Conservation (phyloP, 202 grass and related monocot genomes). For the Zoysia matrella region DNA sequence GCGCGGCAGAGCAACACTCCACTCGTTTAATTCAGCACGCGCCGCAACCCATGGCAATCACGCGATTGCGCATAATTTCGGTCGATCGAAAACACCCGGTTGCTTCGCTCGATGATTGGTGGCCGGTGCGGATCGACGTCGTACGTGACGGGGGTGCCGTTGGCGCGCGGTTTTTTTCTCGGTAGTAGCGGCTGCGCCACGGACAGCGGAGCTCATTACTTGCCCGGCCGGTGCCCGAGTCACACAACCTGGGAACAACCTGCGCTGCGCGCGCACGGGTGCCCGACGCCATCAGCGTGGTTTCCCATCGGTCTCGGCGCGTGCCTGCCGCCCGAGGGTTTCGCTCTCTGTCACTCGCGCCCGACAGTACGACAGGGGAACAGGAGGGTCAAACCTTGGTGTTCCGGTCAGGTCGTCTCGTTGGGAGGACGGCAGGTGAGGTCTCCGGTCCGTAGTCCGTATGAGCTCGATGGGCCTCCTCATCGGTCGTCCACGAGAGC, state of each 20-base stretch:
- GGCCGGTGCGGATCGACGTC: neutral
- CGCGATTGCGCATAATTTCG: conserved; percentile 24
- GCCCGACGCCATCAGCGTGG: neutral
- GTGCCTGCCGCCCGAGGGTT: neutral
- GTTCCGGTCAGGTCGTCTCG: neutral
- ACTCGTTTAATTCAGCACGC: no score
- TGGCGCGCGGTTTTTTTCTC: neutral
- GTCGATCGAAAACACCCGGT: neutral
- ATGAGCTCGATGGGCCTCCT: no score
- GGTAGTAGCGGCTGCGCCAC: no score
- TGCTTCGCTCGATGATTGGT: neutral
- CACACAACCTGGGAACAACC: neutral
- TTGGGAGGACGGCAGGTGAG: conserved; percentile 33
- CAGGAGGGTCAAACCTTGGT: neutral
- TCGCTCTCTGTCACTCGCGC: neutral
- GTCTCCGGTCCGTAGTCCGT: no score
- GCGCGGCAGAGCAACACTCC: no score
- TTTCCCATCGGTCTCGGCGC: neutral
- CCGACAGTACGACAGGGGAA: no score
- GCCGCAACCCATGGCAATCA: neutral
- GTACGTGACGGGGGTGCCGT: neutral
- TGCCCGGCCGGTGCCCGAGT: conserved; percentile 7
- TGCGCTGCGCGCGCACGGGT: neutral
- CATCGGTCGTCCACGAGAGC: no score
- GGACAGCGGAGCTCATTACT: conserved; percentile 30